phyloP scores from a whole-genome alignment of 2,329 filamentous ascomycete species.

The Keithomyces neogunnii region DNA sequence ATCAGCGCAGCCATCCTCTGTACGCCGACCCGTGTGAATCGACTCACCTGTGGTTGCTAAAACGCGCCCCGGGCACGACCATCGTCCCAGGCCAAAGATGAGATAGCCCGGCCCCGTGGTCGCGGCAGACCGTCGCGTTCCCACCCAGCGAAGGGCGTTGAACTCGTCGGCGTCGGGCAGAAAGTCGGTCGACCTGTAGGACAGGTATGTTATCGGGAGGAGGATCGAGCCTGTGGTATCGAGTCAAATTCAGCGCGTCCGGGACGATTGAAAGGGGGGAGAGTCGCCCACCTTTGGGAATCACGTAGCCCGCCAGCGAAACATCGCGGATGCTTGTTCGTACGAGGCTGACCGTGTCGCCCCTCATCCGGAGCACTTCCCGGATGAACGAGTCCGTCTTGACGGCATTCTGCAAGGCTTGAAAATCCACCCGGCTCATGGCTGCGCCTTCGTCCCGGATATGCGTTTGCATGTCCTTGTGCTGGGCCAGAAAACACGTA shows the following conservation, averaged over 20 bases:
- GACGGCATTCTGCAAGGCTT: background rate
- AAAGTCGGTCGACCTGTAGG: background rate
- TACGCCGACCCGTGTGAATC: background rate
- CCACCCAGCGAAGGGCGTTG: background rate
- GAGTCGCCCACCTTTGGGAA: background rate
- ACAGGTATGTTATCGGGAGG: background rate
- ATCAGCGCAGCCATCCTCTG: background rate
- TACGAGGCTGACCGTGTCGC: background rate
- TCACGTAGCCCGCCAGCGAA: background rate
- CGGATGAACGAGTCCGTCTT: background rate
- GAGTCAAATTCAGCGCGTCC: background rate
- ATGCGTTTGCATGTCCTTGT: too few species aligned
- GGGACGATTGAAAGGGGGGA: background rate
- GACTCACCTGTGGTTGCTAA: background rate
- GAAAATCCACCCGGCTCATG: too few species aligned
- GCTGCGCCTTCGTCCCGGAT: too few species aligned
- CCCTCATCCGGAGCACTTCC: background rate
- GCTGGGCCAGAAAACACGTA: background rate
- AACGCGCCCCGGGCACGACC: background rate
- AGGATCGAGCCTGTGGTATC: background rate
- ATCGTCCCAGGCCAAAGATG: background rate
- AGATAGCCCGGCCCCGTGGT: background rate
- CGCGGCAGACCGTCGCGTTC: background rate
- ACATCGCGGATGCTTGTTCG: background rate
- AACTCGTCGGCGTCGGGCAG: background rate